These are phyloP conservation scores for Gonium pectorale DNA, from an alignment of 139 green algal genomes.

Conservation along the genomic window DNA sequence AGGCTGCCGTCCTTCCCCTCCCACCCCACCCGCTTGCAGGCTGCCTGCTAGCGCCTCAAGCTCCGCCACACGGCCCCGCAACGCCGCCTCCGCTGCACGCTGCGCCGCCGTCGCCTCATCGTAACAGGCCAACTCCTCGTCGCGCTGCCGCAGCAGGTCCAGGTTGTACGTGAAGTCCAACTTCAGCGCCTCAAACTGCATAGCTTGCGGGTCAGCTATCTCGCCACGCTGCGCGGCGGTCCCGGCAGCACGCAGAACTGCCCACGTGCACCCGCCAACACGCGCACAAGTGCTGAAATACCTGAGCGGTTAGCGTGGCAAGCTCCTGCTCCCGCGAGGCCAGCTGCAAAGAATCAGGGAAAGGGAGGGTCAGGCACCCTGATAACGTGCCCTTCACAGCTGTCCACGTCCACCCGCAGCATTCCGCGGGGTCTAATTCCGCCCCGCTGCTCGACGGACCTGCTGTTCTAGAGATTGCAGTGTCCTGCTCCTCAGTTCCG, in stretches of 20 bases:
- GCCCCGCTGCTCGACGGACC: too few species aligned
- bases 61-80: constrained; percentile 45
- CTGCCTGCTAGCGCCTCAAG: constrained; percentile 47
- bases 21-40: constrained; percentile 57
- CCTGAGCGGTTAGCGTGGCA: constrained; percentile 7
- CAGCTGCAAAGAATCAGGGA: constrained; percentile 39
- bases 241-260: too few species aligned
- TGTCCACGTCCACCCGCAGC: too few species aligned
- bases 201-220: too few species aligned
- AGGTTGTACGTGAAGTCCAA: constrained; percentile 73
- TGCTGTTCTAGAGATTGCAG: constrained; percentile 54
- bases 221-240: too few species aligned
- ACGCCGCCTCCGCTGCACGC: constrained; percentile 46
- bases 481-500: constrained; percentile 44
- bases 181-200: constrained; percentile 65
- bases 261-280: too few species aligned
- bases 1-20: too few species aligned
- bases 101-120: constrained; percentile 46
- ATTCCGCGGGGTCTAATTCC: too few species aligned
- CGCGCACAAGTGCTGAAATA: background rate
- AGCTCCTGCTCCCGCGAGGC: constrained; percentile 19
- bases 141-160: constrained; percentile 63
- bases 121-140: constrained; percentile 66
- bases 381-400: too few species aligned
- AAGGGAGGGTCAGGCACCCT: too few species aligned